These are phyloP conservation scores for Buddleja alternifolia DNA, from an alignment of 257 asterid genomes.

Conservation along the genomic window DNA sequence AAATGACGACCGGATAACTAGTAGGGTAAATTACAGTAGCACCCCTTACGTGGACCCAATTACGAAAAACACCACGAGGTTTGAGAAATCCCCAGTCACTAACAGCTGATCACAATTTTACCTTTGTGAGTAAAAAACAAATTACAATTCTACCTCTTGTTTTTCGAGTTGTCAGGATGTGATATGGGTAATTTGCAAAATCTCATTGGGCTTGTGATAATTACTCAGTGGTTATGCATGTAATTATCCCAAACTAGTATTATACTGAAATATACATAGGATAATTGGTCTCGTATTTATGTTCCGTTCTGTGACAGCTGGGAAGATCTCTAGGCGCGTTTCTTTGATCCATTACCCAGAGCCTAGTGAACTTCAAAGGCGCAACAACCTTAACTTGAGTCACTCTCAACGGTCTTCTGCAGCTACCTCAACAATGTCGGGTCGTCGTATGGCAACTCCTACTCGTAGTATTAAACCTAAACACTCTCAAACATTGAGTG, in stretches of 20 bases:
- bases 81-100: no score
- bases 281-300: not conserved
- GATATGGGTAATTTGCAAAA: no score
- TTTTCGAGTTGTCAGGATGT: no score
- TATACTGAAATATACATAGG: not conserved
- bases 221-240: no score
- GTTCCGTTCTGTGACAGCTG: conserved; percentile 47
- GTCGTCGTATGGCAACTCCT: conserved; percentile 47
- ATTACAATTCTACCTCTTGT: no score
- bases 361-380: conserved; percentile 48
- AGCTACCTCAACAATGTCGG: conserved; percentile 52
- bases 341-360: conserved; percentile 71
- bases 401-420: conserved; percentile 46
- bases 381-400: conserved; percentile 28
- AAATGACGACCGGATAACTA: no score
- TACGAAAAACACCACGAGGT: no score
- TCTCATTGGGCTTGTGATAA: no score
- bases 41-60: no score
- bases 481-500: conserved; percentile 40
- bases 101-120: no score
- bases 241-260: not conserved
- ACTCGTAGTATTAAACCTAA: conserved; percentile 45
- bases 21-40: no score
- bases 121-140: no score
- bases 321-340: conserved; percentile 62